Percentiles rank a stretch among this genome's conserved stretches.
Evolutionary conservation across 108 stramenopile genomes (phyloP).

Genomic region (Epipyxis sp.): DNA sequence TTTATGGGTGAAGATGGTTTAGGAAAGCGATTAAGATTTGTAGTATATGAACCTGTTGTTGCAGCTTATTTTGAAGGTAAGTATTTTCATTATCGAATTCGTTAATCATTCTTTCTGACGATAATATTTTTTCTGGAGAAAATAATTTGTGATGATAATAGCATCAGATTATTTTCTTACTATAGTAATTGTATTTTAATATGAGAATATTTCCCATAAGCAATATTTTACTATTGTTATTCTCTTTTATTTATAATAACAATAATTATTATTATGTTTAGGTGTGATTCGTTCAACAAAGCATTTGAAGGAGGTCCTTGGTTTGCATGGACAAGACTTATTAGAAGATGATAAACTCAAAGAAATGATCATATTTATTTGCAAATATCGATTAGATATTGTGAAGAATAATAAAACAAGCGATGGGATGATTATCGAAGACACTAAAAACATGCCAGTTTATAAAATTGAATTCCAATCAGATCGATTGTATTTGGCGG

Average conservation of each 20-base stretch:
- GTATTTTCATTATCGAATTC: no score
- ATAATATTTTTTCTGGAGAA: no score
- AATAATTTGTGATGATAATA: no score
- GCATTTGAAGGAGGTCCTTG: conserved; percentile 24
- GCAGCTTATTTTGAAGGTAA: conserved; percentile 20
- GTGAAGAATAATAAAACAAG: conserved; percentile 6
- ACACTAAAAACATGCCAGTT: not conserved
- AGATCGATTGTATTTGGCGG: conserved; percentile 3
- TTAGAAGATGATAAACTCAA: not conserved
- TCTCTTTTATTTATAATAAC: no score
- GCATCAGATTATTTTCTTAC: no score
- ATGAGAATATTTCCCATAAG: no score
- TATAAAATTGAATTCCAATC: conserved; percentile 19
- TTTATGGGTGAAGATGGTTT: not conserved
- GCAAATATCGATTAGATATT: conserved; percentile 21
- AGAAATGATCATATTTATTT: conserved; percentile 28
- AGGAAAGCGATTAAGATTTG: not conserved
- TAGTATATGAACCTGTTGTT: conserved; percentile 5
- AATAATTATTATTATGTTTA: no score
- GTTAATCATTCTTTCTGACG: no score
- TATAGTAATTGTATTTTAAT: no score
- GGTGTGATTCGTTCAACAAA: conserved; percentile 2
- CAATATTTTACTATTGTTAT: no score
- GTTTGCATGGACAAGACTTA: conserved; percentile 7
- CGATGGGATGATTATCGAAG: not conserved